Conservation (phyloP, 257 asterid species). For the Nicotiana knightiana region DNA sequence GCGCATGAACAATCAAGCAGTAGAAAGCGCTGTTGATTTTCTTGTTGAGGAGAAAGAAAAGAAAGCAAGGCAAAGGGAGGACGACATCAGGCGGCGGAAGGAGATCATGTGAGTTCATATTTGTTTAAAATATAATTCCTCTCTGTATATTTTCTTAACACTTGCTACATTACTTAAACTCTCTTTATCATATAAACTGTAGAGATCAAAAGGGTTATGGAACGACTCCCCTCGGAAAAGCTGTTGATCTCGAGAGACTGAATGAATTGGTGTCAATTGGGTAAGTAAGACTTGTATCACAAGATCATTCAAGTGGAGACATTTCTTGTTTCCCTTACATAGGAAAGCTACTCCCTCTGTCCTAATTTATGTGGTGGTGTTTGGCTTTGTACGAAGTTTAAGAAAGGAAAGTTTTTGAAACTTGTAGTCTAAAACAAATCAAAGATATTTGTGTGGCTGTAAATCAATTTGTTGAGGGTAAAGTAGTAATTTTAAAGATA, state of each 20-base stretch:
- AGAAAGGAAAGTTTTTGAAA: too few species aligned
- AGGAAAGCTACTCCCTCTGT: neutral
- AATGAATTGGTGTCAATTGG: slow-evolving; percentile 69
- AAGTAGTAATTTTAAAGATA: too few species aligned
- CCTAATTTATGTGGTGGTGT: too few species aligned
- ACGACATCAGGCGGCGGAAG: slow-evolving; percentile 42
- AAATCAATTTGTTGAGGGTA: too few species aligned
- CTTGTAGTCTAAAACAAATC: too few species aligned
- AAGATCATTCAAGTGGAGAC: neutral
- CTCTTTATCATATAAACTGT: slow-evolving; percentile 17
- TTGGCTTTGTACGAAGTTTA: too few species aligned
- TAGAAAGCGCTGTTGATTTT: slow-evolving; percentile 72
- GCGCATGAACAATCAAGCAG: slow-evolving; percentile 76
- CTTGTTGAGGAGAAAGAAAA: slow-evolving; percentile 64
- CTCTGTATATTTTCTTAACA: neutral
- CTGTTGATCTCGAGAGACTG: slow-evolving; percentile 71
- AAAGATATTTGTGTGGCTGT: too few species aligned
- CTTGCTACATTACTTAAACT: slow-evolving; percentile 1
- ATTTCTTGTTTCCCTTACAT: neutral
- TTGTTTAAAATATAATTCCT: neutral
- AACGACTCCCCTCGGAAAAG: slow-evolving; percentile 67
- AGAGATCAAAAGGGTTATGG: slow-evolving; percentile 92
- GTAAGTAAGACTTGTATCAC: slow-evolving; percentile 32
- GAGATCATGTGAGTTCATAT: slow-evolving; percentile 50
- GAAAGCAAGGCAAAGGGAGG: slow-evolving; percentile 47